These are phyloP conservation scores for Aspergillus awamori DNA, from an alignment of 2,329 filamentous ascomycete genomes.

Conservation along the genomic window DNA sequence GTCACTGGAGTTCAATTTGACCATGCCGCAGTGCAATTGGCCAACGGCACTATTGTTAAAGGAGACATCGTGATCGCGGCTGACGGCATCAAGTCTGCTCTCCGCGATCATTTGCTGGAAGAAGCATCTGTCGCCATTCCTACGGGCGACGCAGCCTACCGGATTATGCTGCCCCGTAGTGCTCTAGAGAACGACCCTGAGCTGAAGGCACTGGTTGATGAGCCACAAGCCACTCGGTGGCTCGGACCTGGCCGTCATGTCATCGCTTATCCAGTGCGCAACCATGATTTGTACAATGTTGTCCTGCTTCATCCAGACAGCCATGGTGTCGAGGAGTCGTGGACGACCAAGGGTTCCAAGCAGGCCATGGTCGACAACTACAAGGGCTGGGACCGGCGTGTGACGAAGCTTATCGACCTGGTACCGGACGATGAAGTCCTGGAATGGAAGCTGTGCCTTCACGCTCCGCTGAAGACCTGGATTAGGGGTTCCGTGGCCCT, in stretches of 20 bases:
- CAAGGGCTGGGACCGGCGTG: constrained; percentile 61
- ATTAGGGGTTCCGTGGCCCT: constrained; percentile 40
- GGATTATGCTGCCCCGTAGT: constrained; percentile 72
- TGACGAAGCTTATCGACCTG: constrained; percentile 62
- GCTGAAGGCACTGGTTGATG: constrained; percentile 67
- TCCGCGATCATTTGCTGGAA: constrained; percentile 46
- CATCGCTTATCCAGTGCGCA: constrained; percentile 74
- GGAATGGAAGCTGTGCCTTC: constrained; percentile 43
- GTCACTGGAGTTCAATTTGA: constrained; percentile 33
- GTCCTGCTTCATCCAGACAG: constrained; percentile 64
- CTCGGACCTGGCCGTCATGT: constrained; percentile 75
- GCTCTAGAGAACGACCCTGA: constrained; percentile 70
- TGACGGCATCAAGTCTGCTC: constrained; percentile 57
- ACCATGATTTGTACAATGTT: constrained; percentile 67
- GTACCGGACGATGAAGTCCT: constrained; percentile 57
- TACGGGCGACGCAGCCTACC: constrained; percentile 76
- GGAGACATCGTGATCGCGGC: constrained; percentile 57
- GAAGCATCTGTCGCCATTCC: constrained; percentile 29
- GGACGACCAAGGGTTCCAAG: constrained; percentile 67
- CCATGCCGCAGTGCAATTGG: constrained; percentile 33
- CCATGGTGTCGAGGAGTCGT: constrained; percentile 64
- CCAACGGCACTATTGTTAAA: constrained; percentile 28
- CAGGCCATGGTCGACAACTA: constrained; percentile 64
- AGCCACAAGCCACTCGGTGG: constrained; percentile 71
- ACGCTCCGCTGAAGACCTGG: constrained; percentile 40